These are phyloP conservation scores for Suillus cothurnatus DNA, from an alignment of 768 basidiomycete genomes.

Conservation along the genomic window DNA sequence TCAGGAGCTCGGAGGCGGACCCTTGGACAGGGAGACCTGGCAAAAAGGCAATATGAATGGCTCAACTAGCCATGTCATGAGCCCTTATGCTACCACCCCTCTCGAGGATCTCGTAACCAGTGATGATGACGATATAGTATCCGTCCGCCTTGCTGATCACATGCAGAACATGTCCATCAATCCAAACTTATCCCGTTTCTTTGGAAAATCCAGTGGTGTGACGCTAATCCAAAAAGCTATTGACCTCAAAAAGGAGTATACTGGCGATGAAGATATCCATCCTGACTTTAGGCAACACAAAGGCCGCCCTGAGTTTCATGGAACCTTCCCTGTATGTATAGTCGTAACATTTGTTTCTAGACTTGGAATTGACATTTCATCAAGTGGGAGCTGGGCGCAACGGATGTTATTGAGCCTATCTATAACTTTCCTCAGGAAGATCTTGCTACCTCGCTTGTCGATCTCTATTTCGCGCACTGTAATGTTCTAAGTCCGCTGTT, in stretches of 20 bases:
- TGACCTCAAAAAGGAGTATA: slow-evolving; percentile 59
- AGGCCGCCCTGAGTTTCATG: slow-evolving; percentile 24
- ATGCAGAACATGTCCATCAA: slow-evolving; percentile 25
- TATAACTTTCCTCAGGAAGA: slow-evolving; percentile 53
- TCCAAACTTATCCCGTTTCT: slow-evolving; percentile 28
- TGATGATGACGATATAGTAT: slow-evolving; percentile 30
- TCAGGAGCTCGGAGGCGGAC: slow-evolving; percentile 51
- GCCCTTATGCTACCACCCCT: slow-evolving; percentile 8
- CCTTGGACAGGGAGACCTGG: slow-evolving; percentile 43
- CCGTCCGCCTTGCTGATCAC: slow-evolving; percentile 25
- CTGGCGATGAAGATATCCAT: slow-evolving; percentile 36
- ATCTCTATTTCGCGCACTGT: slow-evolving; percentile 61
- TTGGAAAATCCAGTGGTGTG: slow-evolving; percentile 45
- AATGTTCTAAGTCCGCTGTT: slow-evolving; percentile 70
- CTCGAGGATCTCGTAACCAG: slow-evolving; percentile 28
- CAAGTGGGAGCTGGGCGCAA: slow-evolving; percentile 32
- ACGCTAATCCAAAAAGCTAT: slow-evolving; percentile 49
- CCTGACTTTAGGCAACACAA: slow-evolving; percentile 8
- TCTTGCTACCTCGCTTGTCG: slow-evolving; percentile 53
- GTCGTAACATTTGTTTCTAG: background rate
- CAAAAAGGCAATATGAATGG: slow-evolving; percentile 18
- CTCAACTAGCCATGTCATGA: slow-evolving; percentile 17
- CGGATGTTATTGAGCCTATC: slow-evolving; percentile 20
- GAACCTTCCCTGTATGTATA: slow-evolving; percentile 31
- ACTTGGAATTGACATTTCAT: background rate